A percentile compares a stretch with the other conserved stretches of the same genome.
phyloP scores from a whole-genome alignment of 257 asterid species.

The Solanum virginianum region DNA sequence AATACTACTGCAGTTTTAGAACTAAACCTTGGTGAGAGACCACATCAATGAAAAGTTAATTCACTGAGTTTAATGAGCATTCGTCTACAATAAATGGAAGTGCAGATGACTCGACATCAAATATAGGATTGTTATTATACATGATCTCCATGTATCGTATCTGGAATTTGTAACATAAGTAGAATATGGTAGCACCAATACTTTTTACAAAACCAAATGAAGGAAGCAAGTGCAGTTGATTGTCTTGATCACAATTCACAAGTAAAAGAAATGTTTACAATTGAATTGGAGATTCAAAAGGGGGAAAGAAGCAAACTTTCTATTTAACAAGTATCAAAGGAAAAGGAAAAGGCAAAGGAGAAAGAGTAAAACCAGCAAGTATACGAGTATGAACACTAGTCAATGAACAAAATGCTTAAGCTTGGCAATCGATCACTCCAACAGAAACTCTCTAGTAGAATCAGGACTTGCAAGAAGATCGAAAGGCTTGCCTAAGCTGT shows the following conservation, averaged over 20 bases:
- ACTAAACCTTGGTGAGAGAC: background rate
- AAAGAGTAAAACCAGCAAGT: background rate
- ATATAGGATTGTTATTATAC: background rate
- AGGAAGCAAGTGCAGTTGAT: background rate
- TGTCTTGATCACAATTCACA: background rate
- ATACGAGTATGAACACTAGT: background rate
- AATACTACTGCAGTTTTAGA: background rate
- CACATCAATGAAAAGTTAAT: background rate
- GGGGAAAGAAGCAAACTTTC: background rate
- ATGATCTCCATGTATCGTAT: background rate
- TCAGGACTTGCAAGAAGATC: slow-evolving; percentile 80
- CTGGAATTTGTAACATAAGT: background rate
- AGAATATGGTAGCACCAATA: background rate
- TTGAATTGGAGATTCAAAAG: background rate
- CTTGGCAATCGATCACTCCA: slow-evolving; percentile 29
- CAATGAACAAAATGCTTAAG: slow-evolving; percentile 1
- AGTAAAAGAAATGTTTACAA: background rate
- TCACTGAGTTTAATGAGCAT: background rate
- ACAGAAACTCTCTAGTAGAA: slow-evolving; percentile 24
- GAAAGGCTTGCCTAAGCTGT: slow-evolving; percentile 58
- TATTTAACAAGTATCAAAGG: background rate
- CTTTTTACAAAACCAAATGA: background rate
- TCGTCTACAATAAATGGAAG: background rate
- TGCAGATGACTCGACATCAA: background rate
- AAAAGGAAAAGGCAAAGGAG: background rate